Evolutionary conservation across 352 stramenopile species (phyloP).

Genomic region (Phytophthora hibernalis): DNA sequence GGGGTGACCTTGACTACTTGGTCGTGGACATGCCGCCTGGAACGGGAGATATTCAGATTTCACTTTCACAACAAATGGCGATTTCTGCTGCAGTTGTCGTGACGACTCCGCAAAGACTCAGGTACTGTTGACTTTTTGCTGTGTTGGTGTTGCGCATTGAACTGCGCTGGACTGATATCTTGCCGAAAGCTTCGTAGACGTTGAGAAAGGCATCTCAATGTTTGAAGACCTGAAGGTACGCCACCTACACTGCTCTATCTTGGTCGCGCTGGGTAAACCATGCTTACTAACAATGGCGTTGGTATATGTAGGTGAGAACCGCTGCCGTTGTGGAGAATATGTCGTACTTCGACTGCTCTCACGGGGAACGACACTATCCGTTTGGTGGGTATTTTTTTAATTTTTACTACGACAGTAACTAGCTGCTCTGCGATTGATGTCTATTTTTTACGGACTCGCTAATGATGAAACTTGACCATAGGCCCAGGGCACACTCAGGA

Average conservation of each 20-base stretch:
- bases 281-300: constrained; percentile 9
- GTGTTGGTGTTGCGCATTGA: background rate
- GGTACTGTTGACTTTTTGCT: constrained; percentile 30
- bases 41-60: constrained; percentile 99
- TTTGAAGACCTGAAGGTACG: constrained; percentile 96
- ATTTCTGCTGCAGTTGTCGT: constrained; percentile 99
- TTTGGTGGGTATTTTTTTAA: constrained; percentile 58
- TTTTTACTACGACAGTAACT: too few species aligned
- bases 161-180: constrained; percentile 8
- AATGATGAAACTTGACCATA: constrained; percentile 20
- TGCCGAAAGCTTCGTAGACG: constrained; percentile 94
- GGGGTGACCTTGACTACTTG: constrained; percentile 99
- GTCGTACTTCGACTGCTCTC: constrained; percentile 95
- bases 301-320: constrained; percentile 89
- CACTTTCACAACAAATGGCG: constrained; percentile 96
- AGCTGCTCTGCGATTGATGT: background rate
- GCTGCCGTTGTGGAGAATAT: constrained; percentile 99
- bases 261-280: background rate
- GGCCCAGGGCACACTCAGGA: constrained; percentile 78
- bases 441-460: background rate
- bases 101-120: constrained; percentile 98
- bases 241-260: background rate
- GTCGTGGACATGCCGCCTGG: constrained; percentile 99
- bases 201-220: constrained; percentile 99
- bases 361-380: constrained; percentile 86